Percentiles rank a stretch among this genome's conserved stretches.
These are phyloP conservation scores for Apophysomyces elegans DNA, from an alignment of 371 early-diverging fungal species.

Conservation along the genomic window DNA sequence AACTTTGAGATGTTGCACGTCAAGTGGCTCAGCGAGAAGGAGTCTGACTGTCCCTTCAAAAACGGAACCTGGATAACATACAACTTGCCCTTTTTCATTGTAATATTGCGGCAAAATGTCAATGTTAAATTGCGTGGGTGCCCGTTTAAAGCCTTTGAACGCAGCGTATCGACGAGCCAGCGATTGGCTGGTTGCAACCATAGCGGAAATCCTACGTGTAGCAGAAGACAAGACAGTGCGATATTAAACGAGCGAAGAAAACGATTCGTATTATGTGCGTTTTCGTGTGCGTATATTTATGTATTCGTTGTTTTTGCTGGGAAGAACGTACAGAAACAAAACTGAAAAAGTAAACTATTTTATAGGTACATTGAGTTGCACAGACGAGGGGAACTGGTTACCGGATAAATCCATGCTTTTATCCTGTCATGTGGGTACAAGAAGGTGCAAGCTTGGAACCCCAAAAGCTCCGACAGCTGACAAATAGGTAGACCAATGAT, in stretches of 20 bases:
- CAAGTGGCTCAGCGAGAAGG: constrained; percentile 30
- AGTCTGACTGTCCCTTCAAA: constrained; percentile 38
- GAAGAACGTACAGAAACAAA: constrained; percentile 5
- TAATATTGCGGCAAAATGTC: constrained; percentile 16
- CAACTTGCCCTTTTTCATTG: constrained; percentile 15
- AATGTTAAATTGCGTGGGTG: constrained; percentile 22
- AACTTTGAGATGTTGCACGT: constrained; percentile 40
- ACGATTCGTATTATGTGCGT: background rate
- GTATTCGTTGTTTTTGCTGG: background rate
- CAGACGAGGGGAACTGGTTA: constrained; percentile 8
- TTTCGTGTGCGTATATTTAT: constrained; percentile 13
- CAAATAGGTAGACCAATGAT: constrained; percentile 1
- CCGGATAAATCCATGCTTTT: constrained; percentile 4
- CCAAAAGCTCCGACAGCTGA: constrained; percentile 3
- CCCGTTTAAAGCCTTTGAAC: constrained; percentile 14
- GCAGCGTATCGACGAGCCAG: constrained; percentile 12
- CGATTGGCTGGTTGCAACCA: constrained; percentile 7
- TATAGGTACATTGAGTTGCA: constrained; percentile 13
- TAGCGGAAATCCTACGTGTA: background rate
- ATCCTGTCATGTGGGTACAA: constrained; percentile 8
- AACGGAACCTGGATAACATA: constrained; percentile 39
- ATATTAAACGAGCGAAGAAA: background rate
- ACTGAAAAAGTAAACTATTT: background rate
- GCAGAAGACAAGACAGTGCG: background rate
- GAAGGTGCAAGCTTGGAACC: background rate